Percentiles rank a stretch among this genome's conserved stretches.
Evolutionary conservation across 2,329 filamentous ascomycete species (phyloP).

Genomic region (Lachnellula willkommii): DNA sequence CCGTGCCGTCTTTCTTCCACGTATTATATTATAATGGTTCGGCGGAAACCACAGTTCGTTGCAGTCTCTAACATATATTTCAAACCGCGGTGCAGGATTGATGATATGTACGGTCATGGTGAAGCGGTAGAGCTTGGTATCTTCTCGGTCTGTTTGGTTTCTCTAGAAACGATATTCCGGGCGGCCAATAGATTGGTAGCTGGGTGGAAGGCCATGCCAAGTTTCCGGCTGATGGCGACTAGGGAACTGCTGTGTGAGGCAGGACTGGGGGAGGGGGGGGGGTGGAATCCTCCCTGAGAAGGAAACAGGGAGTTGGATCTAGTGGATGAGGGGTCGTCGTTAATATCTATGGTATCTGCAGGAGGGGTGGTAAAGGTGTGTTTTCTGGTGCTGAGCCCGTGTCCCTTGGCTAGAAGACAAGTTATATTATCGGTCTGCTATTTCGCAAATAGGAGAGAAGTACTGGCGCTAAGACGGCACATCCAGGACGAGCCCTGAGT

Average conservation of each 20-base stretch:
- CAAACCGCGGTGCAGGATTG: not conserved
- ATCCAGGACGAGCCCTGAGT: not conserved
- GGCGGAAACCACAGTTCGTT: not conserved
- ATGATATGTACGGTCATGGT: not conserved
- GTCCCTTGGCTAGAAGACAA: not conserved
- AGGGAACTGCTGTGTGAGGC: not conserved
- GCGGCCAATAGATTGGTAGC: too few species aligned
- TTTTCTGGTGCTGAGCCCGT: not conserved
- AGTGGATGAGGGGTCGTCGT: not conserved
- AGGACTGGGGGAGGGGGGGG: not conserved
- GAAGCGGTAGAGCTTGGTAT: not conserved
- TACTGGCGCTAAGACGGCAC: not conserved
- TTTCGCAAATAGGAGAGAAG: not conserved
- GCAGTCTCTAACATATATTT: not conserved
- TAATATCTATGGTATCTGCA: not conserved
- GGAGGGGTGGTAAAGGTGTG: not conserved
- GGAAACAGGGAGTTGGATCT: not conserved
- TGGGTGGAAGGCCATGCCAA: not conserved
- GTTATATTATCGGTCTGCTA: too few species aligned
- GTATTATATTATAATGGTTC: not conserved
- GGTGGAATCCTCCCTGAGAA: not conserved
- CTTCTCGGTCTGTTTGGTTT: not conserved
- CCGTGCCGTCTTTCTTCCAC: not conserved
- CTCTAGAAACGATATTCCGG: not conserved
- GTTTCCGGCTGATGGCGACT: not conserved